Evolutionary conservation across 225 moss, liverwort and hornwort genomes (phyloP), one percentile per base, ranked within the genome.

Genomic region (Straminergon stramineum): DNA sequence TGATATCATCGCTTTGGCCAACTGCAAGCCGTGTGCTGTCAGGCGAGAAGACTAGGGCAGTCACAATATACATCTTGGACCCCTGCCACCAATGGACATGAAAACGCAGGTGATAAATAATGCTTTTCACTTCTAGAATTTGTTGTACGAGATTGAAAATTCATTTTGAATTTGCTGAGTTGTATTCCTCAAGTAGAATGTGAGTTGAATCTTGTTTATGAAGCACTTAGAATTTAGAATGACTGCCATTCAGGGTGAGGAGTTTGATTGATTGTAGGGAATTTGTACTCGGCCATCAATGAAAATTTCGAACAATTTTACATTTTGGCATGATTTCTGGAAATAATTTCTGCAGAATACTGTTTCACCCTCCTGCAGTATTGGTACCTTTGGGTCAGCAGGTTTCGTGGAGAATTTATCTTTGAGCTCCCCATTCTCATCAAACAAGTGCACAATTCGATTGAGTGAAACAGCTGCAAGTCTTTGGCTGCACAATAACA

Each of bases 371-470:
- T 86, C 2, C 8, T 53, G 20, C 20, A 78, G 64, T 16, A 61
- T 17, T 37, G 43, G 76, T 75, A 98, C 99, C 96, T 96, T 96
- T 0, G 96, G 94, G 77, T 99, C 96, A 28, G 96, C 97, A 88
- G 97, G 95, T 89, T 99, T 99, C 2, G 99, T 99, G 84, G 95
- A 94, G 69, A 99, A 99, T 86, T 97, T 99, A 90, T 99, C 99
- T 90, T 96, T 97, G 89, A 97, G 95, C 79, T 96, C 93, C 1
- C 97, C 97, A 90, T 96, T 96, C 89, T 96, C 97, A 65, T 97
- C 97, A 90, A 99, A 97, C 86, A 99, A 95, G 74, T 90, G 95
- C 68, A 99, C 96, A 0, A 97, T 95, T 32, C 97, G 89, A 86
- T 94, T 92, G 67, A 99, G 92, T 35, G 93, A 94, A 52, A 97